Evolutionary conservation across 345 rosid species (phyloP), one percentile per base, ranked within the genome.

Genomic region (Hevea brasiliensis): DNA sequence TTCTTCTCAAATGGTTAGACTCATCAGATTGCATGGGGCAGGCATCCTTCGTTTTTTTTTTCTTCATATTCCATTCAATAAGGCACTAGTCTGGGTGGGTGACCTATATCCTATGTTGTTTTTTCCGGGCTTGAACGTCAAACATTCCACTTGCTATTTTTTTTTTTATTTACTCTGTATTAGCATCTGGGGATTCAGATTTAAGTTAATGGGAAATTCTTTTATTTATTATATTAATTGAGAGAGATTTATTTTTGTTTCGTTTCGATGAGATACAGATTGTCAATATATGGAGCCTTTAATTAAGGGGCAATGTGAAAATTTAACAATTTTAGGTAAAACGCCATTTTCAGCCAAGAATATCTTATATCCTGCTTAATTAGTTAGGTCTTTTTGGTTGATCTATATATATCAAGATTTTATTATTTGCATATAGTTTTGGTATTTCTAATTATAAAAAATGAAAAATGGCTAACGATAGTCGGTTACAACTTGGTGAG

Each of bases 71-170:
- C 3, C 51, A 37, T 77, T 79, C 66, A 72, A 77, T 18, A 75
- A n/a, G 75, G 54, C 72, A 71, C 44, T 41, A 32, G 59, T n/a
- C 60, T 44, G 76, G 77, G 80, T 62, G 51, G 89, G 77, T 85
- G 72, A 85, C 88, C 90, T 84, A 87, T 79, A 79, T 75, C 44
- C 58, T 15, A 65, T 50, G 76, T n/a, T n/a, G n/a, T n/a, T n/a
- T n/a, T n/a, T n/a, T n/a, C n/a, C n/a, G n/a, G n/a, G 78, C 82
- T 73, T 27, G 6, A 8, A 29, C 5, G 53, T 75, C 63, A 67
- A n/a, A 71, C 82, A 74, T 80, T 80, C 77, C 84, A 76, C 80
- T 81, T 68, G 74, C 69, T 48, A 40, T 55, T 32, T 32, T 32
- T 32, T 1, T 32, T 32, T 32, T 32, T 32, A 32, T 1, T 32